Base-by-base conservation (phyloP, 306 rosid genomes). In the Trichosanthes truncata region DNA sequence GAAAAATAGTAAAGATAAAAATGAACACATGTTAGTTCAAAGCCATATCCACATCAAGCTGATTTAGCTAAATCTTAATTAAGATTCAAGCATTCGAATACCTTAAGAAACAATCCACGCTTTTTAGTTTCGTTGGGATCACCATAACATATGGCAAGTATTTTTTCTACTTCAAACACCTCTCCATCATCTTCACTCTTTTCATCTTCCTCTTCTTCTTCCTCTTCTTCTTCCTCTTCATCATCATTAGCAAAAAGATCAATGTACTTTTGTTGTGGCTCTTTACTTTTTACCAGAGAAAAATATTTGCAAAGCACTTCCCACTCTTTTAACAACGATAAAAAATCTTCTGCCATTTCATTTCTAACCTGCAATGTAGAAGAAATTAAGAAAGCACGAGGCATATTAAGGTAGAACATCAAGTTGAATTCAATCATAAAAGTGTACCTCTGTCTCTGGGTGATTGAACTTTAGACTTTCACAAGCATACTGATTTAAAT, bases 311-410 rank as follows among this genome's bases (percentile, higher is more conserved):
- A 90, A 2, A 94, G 76, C 29, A 66, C 82, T 79, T 85, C 89
- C 98, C 97, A 94, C 48, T 87, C 93, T 75, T 82, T 86, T 51
- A 94, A 23, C 66, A 94, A 73, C 3, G 80, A 26, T 12, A 92
- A 87, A 67, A 90, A 94, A 62, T 87, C 87, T 29, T 94, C 96
- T 0, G 98, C 97, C 0, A 86, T 17, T 84, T 92, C 98, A 65
- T 90, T 92, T 78, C 97, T 85, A 9, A 94, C 98, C 98, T 94
- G 55, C 65, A 83, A 7, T n/a, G 11, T 10, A 13, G 68, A 38
- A 48, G 25, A 9, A 43, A 17, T 12, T 38, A 0, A 55, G 14
- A 74, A 49, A 74, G 48, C 38, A 33, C 36, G 21, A 9, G 31
- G 25, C 79, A 69, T 51, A 53, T 3, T 57, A 20, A 33, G 36